Percentiles rank a stretch among this genome's conserved stretches.
These are phyloP conservation scores for Aphanocladium album DNA, from an alignment of 2,329 filamentous ascomycete genomes.

Conservation along the genomic window DNA sequence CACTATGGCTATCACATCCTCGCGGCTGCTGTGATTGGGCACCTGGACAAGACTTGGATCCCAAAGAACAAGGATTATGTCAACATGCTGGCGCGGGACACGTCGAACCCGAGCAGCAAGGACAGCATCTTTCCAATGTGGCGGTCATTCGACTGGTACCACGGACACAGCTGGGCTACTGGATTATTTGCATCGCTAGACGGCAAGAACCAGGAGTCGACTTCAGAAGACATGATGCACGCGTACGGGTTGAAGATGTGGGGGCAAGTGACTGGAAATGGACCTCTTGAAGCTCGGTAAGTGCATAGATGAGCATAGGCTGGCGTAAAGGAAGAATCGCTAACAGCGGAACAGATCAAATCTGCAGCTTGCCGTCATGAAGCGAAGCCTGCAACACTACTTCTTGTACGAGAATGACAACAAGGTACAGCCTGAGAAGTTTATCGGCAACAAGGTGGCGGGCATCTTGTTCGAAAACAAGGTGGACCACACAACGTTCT, in stretches of 20 bases:
- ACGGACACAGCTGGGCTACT: constrained; percentile 91
- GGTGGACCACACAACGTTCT: constrained; percentile 87
- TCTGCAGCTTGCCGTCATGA: constrained; percentile 75
- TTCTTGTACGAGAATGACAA: constrained; percentile 75
- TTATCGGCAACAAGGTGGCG: constrained; percentile 71
- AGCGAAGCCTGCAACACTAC: constrained; percentile 69
- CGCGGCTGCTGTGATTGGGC: constrained; percentile 74
- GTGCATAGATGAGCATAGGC: constrained; percentile 10
- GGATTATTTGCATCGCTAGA: constrained; percentile 66
- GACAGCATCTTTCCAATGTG: constrained; percentile 78
- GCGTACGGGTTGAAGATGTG: constrained; percentile 91
- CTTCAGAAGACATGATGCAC: constrained; percentile 84
- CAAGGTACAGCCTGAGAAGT: constrained; percentile 64
- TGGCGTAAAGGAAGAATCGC: constrained; percentile 13
- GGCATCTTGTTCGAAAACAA: constrained; percentile 90
- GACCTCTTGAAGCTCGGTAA: constrained; percentile 69
- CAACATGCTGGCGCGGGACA: constrained; percentile 77
- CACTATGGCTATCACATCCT: constrained; percentile 90
- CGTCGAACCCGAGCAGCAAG: constrained; percentile 65
- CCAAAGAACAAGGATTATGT: constrained; percentile 70
- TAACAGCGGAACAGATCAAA: constrained; percentile 51
- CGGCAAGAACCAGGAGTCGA: constrained; percentile 82
- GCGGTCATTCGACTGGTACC: constrained; percentile 86
- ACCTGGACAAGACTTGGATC: constrained; percentile 73
- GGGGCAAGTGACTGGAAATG: constrained; percentile 73